phyloP scores from a whole-genome alignment of 805 yeast genomes.

The Candida tammaniensis region DNA sequence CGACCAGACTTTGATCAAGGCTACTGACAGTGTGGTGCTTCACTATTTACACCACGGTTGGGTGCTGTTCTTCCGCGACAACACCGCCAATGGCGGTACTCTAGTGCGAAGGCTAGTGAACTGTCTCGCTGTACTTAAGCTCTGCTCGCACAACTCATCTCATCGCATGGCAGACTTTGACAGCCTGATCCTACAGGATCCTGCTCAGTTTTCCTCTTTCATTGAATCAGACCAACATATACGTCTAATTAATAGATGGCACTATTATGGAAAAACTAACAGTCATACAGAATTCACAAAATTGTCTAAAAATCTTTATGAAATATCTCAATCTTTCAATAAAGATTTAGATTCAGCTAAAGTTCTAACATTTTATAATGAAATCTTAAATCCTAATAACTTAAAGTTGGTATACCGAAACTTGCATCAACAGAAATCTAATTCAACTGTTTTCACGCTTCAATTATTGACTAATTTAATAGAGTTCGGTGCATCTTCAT shows the following conservation, averaged over 20 bases:
- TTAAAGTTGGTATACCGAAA: constrained; percentile 67
- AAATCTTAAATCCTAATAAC: constrained; percentile 50
- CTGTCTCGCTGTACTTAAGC: too few species aligned
- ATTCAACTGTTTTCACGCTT: constrained; percentile 61
- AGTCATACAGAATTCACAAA: constrained; percentile 7
- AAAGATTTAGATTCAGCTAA: constrained; percentile 1
- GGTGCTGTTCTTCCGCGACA: too few species aligned
- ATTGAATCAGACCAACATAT: constrained; percentile 6
- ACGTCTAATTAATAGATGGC: constrained; percentile 5
- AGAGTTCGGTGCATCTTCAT: neutral
- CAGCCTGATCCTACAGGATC: constrained; percentile 2
- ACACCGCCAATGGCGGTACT: too few species aligned
- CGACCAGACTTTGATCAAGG: too few species aligned
- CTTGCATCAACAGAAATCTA: constrained; percentile 54
- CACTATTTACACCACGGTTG: too few species aligned
- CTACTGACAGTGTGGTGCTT: too few species aligned
- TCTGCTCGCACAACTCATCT: constrained; percentile 2
- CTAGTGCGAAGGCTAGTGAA: too few species aligned
- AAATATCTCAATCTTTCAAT: constrained; percentile 4
- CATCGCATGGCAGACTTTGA: constrained; percentile 8
- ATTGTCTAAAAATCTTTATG: constrained; percentile 1
- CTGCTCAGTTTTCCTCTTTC: constrained; percentile 1
- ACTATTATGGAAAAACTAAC: constrained; percentile 9
- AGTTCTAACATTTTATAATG: constrained; percentile 36
- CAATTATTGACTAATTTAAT: constrained; percentile 45